phyloP scores from a whole-genome alignment of 1,284 basidiomycete genomes.

The Sphaerobolus stellatus region DNA sequence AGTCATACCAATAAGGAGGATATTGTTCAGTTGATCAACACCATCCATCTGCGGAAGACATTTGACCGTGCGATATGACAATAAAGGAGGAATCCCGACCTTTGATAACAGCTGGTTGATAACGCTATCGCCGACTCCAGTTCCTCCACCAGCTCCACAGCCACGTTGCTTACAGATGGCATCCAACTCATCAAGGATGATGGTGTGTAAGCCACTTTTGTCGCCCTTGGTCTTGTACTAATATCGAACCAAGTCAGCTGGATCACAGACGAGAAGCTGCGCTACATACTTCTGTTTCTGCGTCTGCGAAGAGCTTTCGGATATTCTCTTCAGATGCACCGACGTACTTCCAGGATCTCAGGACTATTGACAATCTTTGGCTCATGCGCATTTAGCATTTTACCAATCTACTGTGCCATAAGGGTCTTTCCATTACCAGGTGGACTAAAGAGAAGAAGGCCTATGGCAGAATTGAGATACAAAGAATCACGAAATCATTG shows the following conservation, averaged over 20 bases:
- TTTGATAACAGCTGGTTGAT: slow-evolving; percentile 99
- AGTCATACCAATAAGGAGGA: slow-evolving; percentile 99
- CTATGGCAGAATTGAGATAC: slow-evolving; percentile 35
- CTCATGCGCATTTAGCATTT: slow-evolving; percentile 98
- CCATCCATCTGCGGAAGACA: slow-evolving; percentile 93
- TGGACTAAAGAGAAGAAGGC: slow-evolving; percentile 93
- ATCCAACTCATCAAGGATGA: slow-evolving; percentile 99
- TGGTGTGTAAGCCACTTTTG: slow-evolving; percentile 97
- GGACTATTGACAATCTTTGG: slow-evolving; percentile 99
- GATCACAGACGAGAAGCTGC: too few relatives aligned
- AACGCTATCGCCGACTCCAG: slow-evolving; percentile 96
- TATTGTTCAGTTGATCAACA: slow-evolving; percentile 99
- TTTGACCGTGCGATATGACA: slow-evolving; percentile 5
- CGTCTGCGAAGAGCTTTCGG: slow-evolving; percentile 95
- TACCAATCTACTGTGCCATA: slow-evolving; percentile 98
- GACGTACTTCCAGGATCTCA: slow-evolving; percentile 97
- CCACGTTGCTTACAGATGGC: slow-evolving; percentile 99
- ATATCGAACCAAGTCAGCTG: slow-evolving; percentile 7
- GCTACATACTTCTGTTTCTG: slow-evolving; percentile 91
- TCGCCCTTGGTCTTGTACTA: slow-evolving; percentile 99
- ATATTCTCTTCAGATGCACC: slow-evolving; percentile 99
- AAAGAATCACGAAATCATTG: background rate
- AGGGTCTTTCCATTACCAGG: slow-evolving; percentile 99
- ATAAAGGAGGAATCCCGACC: slow-evolving; percentile 45
- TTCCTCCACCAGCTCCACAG: slow-evolving; percentile 76